phyloP scores from a whole-genome alignment of 2,329 filamentous ascomycete genomes.

The Dactylella cylindrospora region DNA sequence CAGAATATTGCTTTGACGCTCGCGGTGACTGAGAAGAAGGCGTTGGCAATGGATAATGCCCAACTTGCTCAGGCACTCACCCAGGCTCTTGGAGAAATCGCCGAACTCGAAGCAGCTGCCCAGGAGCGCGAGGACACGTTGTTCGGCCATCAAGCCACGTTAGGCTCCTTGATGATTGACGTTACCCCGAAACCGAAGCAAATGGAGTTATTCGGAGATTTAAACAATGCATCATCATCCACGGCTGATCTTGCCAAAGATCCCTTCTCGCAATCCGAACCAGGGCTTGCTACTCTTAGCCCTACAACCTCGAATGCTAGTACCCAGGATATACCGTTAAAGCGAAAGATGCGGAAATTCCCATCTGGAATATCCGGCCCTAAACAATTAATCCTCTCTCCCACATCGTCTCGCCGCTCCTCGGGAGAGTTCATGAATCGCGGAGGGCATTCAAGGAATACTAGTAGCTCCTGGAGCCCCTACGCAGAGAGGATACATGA shows the following conservation, averaged over 20 bases:
- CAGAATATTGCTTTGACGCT: conserved; percentile 37
- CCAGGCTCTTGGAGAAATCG: conserved; percentile 37
- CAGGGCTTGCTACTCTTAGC: conserved; percentile 35
- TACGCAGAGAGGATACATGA: conserved; percentile 23
- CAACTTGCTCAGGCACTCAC: conserved; percentile 40
- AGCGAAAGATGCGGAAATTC: conserved; percentile 43
- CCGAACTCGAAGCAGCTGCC: conserved; percentile 28
- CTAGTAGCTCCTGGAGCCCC: conserved; percentile 38
- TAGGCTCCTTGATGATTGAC: conserved; percentile 39
- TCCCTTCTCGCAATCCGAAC: conserved; percentile 26
- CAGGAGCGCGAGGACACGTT: conserved; percentile 33
- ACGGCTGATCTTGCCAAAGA: conserved; percentile 3
- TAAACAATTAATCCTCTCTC: conserved; percentile 38
- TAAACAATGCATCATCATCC: conserved; percentile 18
- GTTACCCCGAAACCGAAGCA: conserved; percentile 37
- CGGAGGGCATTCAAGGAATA: conserved; percentile 33
- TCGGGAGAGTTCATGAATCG: conserved; percentile 31
- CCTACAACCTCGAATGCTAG: conserved; percentile 39
- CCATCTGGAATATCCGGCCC: conserved; percentile 37
- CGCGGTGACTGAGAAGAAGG: conserved; percentile 40
- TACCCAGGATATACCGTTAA: conserved; percentile 25
- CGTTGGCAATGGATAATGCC: conserved; percentile 37
- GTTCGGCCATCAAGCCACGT: conserved; percentile 25
- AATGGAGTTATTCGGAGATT: conserved; percentile 31
- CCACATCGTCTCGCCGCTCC: conserved; percentile 34